Conservation (phyloP, 805 yeast species). For the Kodamaea neixiangensis region DNA sequence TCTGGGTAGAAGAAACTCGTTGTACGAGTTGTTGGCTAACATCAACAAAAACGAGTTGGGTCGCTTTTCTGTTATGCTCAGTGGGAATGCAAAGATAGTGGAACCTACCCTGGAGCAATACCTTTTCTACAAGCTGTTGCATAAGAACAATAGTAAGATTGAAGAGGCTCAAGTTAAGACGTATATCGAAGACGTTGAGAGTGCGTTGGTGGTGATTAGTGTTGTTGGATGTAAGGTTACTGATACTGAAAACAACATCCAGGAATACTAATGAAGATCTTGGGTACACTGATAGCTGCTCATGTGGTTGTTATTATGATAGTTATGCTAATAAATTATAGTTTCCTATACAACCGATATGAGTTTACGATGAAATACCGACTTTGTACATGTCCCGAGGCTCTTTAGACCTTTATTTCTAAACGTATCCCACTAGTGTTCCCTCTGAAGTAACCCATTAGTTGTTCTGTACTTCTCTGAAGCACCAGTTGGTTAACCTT, state of each 20-base stretch:
- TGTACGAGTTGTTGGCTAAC: slow-evolving; percentile 59
- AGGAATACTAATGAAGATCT: slow-evolving; percentile 24
- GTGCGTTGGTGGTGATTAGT: slow-evolving; percentile 64
- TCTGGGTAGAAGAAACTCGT: slow-evolving; percentile 20
- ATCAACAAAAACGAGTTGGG: slow-evolving; percentile 80
- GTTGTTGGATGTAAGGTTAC: slow-evolving; percentile 74
- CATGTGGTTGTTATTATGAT: not conserved
- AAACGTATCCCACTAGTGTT: too few species aligned
- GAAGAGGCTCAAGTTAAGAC: slow-evolving; percentile 64
- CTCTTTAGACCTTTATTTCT: too few species aligned
- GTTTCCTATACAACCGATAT: too few species aligned
- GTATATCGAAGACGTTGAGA: slow-evolving; percentile 48
- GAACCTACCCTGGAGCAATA: slow-evolving; percentile 42
- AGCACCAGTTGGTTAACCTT: too few species aligned
- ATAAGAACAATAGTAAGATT: slow-evolving; percentile 63
- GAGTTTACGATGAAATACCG: too few species aligned
- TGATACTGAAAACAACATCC: slow-evolving; percentile 67
- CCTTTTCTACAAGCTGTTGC: slow-evolving; percentile 59
- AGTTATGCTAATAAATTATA: not conserved
- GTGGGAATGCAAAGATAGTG: slow-evolving; percentile 67
- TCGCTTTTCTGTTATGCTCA: slow-evolving; percentile 77
- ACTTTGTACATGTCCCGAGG: too few species aligned
- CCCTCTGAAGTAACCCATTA: too few species aligned
- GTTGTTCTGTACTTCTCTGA: too few species aligned
- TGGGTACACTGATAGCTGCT: too few species aligned